Percentiles rank a stretch among this genome's conserved stretches.
Evolutionary conservation across 2,329 filamentous ascomycete genomes (phyloP).

Genomic region (Dissoconium aciculare): DNA sequence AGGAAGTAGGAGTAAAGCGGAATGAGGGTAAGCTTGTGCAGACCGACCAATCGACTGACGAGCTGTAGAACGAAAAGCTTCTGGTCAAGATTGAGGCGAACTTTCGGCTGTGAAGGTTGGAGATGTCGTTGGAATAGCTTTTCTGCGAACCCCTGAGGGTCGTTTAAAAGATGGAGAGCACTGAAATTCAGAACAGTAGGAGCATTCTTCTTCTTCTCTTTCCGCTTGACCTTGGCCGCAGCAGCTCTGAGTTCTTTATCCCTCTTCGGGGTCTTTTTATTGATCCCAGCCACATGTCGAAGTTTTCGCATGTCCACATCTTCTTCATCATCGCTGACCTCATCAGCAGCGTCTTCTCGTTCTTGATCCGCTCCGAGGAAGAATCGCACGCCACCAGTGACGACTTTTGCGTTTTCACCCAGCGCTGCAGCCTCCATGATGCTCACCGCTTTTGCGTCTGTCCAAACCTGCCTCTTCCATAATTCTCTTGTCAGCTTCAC

Average conservation of each 20-base stretch:
- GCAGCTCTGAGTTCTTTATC: constrained; percentile 66
- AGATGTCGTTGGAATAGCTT: constrained; percentile 80
- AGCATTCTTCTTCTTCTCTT: constrained; percentile 75
- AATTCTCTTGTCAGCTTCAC: constrained; percentile 89
- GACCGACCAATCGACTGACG: constrained; percentile 74
- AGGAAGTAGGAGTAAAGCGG: constrained; percentile 92
- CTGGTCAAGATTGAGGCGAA: constrained; percentile 72
- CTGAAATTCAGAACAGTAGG: constrained; percentile 91
- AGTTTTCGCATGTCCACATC: constrained; percentile 63
- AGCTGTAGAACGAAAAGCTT: constrained; percentile 83
- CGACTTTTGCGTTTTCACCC: constrained; percentile 83
- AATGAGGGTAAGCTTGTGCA: constrained; percentile 83
- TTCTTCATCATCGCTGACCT: constrained; percentile 75
- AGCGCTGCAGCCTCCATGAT: constrained; percentile 92
- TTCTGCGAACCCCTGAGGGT: constrained; percentile 89
- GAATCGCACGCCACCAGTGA: constrained; percentile 75
- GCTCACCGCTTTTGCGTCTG: constrained; percentile 84
- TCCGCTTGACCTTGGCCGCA: constrained; percentile 62
- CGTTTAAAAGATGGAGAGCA: constrained; percentile 80
- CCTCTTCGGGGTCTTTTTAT: constrained; percentile 91
- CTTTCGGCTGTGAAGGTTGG: constrained; percentile 56
- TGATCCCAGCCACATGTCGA: constrained; percentile 75
- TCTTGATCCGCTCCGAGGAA: constrained; percentile 95
- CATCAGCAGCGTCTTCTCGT: constrained; percentile 70
- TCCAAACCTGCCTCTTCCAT: constrained; percentile 95